A percentile compares a stretch with the other conserved stretches of the same genome.
Conservation (phyloP, 2,329 filamentous ascomycete genomes). For the Monilinia laxa region DNA sequence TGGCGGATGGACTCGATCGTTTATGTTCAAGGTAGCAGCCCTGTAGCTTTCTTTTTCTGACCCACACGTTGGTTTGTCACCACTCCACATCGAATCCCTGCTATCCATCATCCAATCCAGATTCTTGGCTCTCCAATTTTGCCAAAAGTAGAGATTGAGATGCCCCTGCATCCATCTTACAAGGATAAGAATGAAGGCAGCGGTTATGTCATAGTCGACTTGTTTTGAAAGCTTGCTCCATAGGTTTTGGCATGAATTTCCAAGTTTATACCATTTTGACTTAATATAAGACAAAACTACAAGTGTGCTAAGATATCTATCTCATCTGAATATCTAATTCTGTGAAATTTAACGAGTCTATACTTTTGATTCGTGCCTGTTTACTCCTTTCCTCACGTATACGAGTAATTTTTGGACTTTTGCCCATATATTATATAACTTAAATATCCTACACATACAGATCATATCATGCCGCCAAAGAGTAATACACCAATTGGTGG, state of each 20-base stretch:
- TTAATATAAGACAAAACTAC: slow-evolving; percentile 21
- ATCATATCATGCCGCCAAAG: slow-evolving; percentile 19
- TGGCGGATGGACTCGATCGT: not conserved
- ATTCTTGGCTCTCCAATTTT: not conserved
- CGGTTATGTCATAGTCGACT: slow-evolving; percentile 22
- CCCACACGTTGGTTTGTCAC: slow-evolving; percentile 3
- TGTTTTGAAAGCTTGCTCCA: slow-evolving; percentile 17
- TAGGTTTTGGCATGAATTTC: slow-evolving; percentile 19
- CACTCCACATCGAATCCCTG: not conserved
- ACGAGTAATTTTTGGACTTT: not conserved
- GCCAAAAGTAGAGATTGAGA: not conserved
- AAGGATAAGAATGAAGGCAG: slow-evolving; percentile 3
- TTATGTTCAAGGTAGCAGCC: slow-evolving; percentile 12
- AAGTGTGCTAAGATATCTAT: not conserved
- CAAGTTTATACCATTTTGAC: slow-evolving; percentile 13
- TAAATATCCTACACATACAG: not conserved
- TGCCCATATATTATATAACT: not conserved
- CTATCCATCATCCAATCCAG: slow-evolving; percentile 3
- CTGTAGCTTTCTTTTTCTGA: slow-evolving; percentile 1
- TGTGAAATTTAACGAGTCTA: not conserved
- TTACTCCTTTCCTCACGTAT: slow-evolving; percentile 5
- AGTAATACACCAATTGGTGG: slow-evolving; percentile 19
- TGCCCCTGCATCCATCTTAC: slow-evolving; percentile 12
- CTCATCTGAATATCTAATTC: not conserved
- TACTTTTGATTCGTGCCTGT: not conserved